A percentile compares a stretch with the other conserved stretches of the same genome.
Evolutionary conservation across 2,329 filamentous ascomycete genomes (phyloP).

Genomic region (Neoascochyta sp.): DNA sequence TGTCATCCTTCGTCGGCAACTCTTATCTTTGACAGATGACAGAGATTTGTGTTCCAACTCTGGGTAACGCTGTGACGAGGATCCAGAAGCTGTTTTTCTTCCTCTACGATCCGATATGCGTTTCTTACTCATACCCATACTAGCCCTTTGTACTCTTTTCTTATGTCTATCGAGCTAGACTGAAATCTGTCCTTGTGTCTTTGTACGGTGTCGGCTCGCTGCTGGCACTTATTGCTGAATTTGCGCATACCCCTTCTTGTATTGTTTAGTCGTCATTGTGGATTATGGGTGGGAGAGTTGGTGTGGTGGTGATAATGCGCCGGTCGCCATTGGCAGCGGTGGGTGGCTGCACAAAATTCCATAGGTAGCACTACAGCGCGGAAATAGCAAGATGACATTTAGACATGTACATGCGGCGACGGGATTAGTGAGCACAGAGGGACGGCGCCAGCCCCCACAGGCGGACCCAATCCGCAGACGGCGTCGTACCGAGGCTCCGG

Average conservation of each 20-base stretch:
- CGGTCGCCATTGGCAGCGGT: constrained; percentile 5
- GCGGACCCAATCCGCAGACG: constrained; percentile 6
- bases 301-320: constrained; percentile 6
- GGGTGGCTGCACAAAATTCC: too few species aligned
- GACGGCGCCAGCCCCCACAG: constrained; percentile 6
- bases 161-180: constrained; percentile 3
- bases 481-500: constrained; percentile 8
- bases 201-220: constrained; percentile 8
- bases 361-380: too few species aligned
- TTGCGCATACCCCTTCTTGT: constrained; percentile 25
- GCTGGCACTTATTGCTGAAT: constrained; percentile 13
- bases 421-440: too few species aligned
- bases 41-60: too few species aligned
- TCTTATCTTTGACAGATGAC: too few species aligned
- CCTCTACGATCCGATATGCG: constrained; percentile 3
- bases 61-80: too few species aligned
- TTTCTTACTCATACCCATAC: constrained; percentile 7
- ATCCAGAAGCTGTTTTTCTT: constrained; percentile 5
- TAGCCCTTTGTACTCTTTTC: too few species aligned
- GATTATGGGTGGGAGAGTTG: constrained; percentile 1
- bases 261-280: constrained; percentile 10
- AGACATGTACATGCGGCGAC: too few species aligned
- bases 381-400: too few species aligned
- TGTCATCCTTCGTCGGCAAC: too few species aligned
- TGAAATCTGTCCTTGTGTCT: constrained; percentile 5